Percentiles rank a stretch among this genome's conserved stretches.
phyloP scores from a whole-genome alignment of 192 early-diverging fungal species.

The Umbelopsis ramanniana region DNA sequence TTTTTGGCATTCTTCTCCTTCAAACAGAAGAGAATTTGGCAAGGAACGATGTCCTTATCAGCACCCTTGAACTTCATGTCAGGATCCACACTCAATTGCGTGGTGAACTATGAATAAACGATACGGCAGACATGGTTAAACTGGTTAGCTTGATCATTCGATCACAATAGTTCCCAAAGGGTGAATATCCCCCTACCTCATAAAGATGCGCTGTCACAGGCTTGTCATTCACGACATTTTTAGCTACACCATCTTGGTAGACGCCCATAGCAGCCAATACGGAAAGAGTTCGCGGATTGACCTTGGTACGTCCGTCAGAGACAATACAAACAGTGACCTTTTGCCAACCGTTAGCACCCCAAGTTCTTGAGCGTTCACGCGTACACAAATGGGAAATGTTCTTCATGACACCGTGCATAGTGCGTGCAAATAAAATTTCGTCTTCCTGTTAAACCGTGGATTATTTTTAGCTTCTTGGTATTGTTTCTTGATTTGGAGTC shows the following conservation, averaged over 20 bases:
- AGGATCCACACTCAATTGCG: constrained; percentile 74
- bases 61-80: constrained; percentile 73
- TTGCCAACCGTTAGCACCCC: constrained; percentile 69
- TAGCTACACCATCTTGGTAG: constrained; percentile 75
- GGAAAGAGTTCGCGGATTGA: constrained; percentile 63
- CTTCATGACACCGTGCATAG: constrained; percentile 76
- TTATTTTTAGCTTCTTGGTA: constrained; percentile 8
- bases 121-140: background rate
- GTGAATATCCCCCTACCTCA: constrained; percentile 42
- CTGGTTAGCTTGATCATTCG: background rate
- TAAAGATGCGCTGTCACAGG: constrained; percentile 72
- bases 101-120: constrained; percentile 64
- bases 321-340: constrained; percentile 81
- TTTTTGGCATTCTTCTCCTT: constrained; percentile 96
- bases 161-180: background rate
- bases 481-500: background rate
- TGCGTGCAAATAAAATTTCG: constrained; percentile 73
- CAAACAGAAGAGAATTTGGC: constrained; percentile 84
- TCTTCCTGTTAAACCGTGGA: constrained; percentile 59
- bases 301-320: constrained; percentile 76
- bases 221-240: constrained; percentile 67
- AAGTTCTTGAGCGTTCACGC: constrained; percentile 53
- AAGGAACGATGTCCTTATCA: constrained; percentile 69
- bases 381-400: constrained; percentile 79
- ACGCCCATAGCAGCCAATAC: constrained; percentile 77